Conservation (phyloP, 2,329 filamentous ascomycete genomes). For the Diaporthe helianthi region DNA sequence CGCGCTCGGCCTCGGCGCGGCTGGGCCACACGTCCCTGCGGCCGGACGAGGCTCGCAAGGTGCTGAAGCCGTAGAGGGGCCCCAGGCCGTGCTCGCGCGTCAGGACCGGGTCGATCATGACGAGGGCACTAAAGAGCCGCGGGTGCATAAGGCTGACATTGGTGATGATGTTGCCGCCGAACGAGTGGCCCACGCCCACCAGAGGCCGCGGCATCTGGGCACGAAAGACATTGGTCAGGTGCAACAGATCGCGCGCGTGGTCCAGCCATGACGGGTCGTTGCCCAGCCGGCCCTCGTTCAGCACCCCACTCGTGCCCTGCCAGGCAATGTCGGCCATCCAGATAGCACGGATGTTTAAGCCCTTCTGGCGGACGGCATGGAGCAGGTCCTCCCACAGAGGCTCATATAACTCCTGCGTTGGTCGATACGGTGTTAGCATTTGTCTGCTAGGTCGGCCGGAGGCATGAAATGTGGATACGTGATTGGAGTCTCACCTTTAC, state of each 20-base stretch:
- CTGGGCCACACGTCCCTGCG: constrained; percentile 87
- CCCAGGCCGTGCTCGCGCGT: constrained; percentile 53
- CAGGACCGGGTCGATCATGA: constrained; percentile 88
- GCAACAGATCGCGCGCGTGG: constrained; percentile 81
- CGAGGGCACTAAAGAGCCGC: constrained; percentile 75
- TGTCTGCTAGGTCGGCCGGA: not conserved
- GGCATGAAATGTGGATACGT: not conserved
- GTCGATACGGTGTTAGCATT: constrained; percentile 30
- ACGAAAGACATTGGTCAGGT: constrained; percentile 86
- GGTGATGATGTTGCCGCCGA: constrained; percentile 78
- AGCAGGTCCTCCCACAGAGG: constrained; percentile 88
- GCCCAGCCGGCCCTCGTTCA: constrained; percentile 79
- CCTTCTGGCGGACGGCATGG: constrained; percentile 59
- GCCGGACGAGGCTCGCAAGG: constrained; percentile 66
- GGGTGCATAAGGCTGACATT: constrained; percentile 80
- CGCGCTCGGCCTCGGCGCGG: constrained; percentile 68
- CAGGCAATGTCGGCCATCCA: constrained; percentile 92
- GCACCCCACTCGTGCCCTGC: constrained; percentile 78
- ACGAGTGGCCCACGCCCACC: constrained; percentile 86
- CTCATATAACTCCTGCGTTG: constrained; percentile 81
- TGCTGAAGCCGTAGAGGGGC: constrained; percentile 48
- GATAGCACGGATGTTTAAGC: constrained; percentile 78
- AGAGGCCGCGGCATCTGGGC: constrained; percentile 80
- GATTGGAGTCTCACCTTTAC: constrained; percentile 71
- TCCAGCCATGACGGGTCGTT: constrained; percentile 92